phyloP scores from a whole-genome alignment of 805 yeast genomes.

The Cephaloascus albidus region DNA sequence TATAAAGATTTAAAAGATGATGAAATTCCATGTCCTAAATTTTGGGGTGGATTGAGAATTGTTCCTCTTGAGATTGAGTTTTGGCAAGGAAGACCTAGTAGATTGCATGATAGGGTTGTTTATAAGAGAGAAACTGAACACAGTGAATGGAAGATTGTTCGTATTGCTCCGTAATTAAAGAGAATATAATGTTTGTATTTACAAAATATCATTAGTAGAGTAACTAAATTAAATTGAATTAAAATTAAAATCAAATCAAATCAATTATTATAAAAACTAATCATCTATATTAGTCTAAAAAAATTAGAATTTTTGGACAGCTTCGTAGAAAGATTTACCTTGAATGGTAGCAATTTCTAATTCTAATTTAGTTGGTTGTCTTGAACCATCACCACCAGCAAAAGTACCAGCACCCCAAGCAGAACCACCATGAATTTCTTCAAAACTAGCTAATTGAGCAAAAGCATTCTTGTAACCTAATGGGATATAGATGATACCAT shows the following conservation, averaged over 20 bases:
- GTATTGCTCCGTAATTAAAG: constrained; percentile 65
- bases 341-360: constrained; percentile 54
- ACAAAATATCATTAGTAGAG: too few species aligned
- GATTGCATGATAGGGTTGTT: constrained; percentile 84
- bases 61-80: constrained; percentile 89
- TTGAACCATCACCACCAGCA: constrained; percentile 70
- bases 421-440: constrained; percentile 72
- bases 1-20: constrained; percentile 48
- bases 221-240: too few species aligned
- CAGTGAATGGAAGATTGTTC: constrained; percentile 49
- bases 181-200: too few species aligned
- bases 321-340: constrained; percentile 54
- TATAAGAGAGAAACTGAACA: constrained; percentile 48
- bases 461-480: constrained; percentile 60
- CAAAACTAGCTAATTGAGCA: constrained; percentile 43
- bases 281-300: too few species aligned
- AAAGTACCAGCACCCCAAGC: constrained; percentile 84
- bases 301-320: constrained; percentile 21
- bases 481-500: constrained; percentile 71
- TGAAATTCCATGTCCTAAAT: constrained; percentile 82
- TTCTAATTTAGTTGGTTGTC: constrained; percentile 59
- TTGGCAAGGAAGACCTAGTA: constrained; percentile 92
- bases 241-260: too few species aligned
- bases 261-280: too few species aligned
- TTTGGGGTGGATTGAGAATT: constrained; percentile 91